phyloP scores from a whole-genome alignment of 805 yeast genomes.

The Metschnikowia orientalis region DNA sequence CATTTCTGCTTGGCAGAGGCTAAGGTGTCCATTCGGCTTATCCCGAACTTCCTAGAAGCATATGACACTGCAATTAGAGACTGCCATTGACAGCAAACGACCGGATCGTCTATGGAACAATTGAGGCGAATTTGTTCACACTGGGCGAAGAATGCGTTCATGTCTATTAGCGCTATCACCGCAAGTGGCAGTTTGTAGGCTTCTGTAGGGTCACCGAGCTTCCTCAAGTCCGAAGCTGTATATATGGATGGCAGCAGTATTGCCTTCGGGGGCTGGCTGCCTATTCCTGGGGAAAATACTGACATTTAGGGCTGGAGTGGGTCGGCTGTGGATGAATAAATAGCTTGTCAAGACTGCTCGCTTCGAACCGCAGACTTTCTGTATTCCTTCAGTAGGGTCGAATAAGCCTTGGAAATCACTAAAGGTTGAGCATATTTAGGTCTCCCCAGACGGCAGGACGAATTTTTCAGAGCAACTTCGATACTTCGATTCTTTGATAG shows the following conservation, averaged over 20 bases:
- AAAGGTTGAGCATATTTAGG: too few relatives aligned
- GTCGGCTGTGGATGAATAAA: too few relatives aligned
- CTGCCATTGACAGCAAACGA: conserved; percentile 93
- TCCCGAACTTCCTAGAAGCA: conserved; percentile 83
- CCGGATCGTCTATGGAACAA: conserved; percentile 64
- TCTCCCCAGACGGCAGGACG: too few relatives aligned
- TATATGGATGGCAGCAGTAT: conserved; percentile 6
- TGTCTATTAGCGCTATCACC: conserved; percentile 79
- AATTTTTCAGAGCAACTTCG: too few relatives aligned
- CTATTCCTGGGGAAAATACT: conserved; percentile 3
- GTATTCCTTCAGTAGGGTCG: too few relatives aligned
- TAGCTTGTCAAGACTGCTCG: too few relatives aligned
- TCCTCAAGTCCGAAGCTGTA: conserved; percentile 37
- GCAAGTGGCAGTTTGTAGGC: conserved; percentile 67
- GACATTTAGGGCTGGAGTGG: too few relatives aligned
- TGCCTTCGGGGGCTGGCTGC: background rate
- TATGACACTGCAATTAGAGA: conserved; percentile 85
- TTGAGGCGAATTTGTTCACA: conserved; percentile 78
- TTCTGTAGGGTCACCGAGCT: conserved; percentile 40
- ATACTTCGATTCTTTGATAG: too few relatives aligned
- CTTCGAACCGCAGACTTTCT: too few relatives aligned
- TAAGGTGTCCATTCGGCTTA: conserved; percentile 70
- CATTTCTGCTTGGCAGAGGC: conserved; percentile 70
- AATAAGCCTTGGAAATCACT: too few relatives aligned
- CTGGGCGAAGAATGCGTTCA: conserved; percentile 95